Conservation (phyloP, 2,329 filamentous ascomycete genomes). For the Diaporthe nobilis region DNA sequence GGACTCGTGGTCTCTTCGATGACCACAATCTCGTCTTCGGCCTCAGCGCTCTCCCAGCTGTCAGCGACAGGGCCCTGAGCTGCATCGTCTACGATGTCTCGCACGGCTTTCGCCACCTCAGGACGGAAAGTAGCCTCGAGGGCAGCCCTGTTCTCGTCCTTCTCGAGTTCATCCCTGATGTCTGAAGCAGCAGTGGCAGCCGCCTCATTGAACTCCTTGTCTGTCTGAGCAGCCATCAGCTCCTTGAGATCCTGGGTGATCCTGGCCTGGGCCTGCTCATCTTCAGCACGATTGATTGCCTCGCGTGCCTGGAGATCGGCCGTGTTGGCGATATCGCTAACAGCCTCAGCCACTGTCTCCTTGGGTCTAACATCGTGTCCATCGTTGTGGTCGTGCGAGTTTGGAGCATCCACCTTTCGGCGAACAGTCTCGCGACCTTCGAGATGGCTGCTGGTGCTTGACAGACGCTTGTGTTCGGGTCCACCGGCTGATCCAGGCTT, state of each 20-base stretch:
- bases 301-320: constrained; percentile 72
- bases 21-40: constrained; percentile 74
- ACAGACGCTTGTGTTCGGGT: constrained; percentile 57
- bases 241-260: constrained; percentile 65
- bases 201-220: constrained; percentile 67
- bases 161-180: constrained; percentile 68
- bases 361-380: constrained; percentile 53
- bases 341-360: constrained; percentile 80
- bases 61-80: constrained; percentile 79
- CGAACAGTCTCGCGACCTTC: constrained; percentile 46
- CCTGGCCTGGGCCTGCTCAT: constrained; percentile 62
- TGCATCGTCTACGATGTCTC: constrained; percentile 67
- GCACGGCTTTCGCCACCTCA: constrained; percentile 65
- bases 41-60: constrained; percentile 91
- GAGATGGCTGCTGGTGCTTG: constrained; percentile 39
- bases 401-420: constrained; percentile 54
- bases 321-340: constrained; percentile 73
- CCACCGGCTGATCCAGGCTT: constrained; percentile 60
- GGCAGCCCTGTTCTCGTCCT: constrained; percentile 65
- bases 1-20: constrained; percentile 75
- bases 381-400: constrained; percentile 44
- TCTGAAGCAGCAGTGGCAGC: constrained; percentile 62
- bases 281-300: constrained; percentile 71
- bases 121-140: constrained; percentile 68
- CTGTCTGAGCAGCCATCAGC: constrained; percentile 65